Base-by-base conservation (phyloP, 768 basidiomycete species). In the Suillus discolor region DNA sequence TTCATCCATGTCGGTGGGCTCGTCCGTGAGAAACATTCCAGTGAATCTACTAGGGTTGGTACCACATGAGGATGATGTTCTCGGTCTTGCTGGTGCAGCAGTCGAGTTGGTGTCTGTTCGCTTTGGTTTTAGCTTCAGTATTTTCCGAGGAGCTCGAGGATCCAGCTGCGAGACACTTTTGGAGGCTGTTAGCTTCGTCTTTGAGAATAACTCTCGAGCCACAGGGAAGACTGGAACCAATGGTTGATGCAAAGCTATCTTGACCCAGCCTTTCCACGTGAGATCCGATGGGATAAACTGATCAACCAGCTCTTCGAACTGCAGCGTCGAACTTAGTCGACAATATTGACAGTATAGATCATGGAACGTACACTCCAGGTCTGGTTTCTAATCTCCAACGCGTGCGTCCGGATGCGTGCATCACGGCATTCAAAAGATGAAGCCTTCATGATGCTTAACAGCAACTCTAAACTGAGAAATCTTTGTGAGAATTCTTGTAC, bases 401-500 rank as follows among this genome's bases (percentile, higher is more conserved):
- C 86, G 41, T 93, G 88, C 6, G 93, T 94, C 66, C 87, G 86
- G 74, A 96, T 92, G 39, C 85, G 85, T 12, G 90, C 91, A 68
- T 92, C 90, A 23, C 86, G 87, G 67, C 89, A 93, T 62, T 92
- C 89, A 73, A 97, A 92, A 18, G 94, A 94, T 62, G 91, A 91
- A 67, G 90, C 89, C 72, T 92, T 92, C 75, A 88, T 86, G 68
- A 93, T 89, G 71, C 91, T 94, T 62, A 95, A 73, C 57, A 93
- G 77, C 23, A 94, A 76, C 68, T 91, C 86, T 55, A 92, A 80
- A 71, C 91, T 93, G 62, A 54, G 69, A 6, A 23, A 63, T 13
- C 57, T 47, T 54, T 18, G 61, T 75, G 49, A 73, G 67, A 12
- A 28, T 61, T 12, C 57, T 60, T 15, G 6, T n/a, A 1, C 9